These are phyloP conservation scores for Conticribra weissflogii DNA, from an alignment of 108 stramenopile genomes.

Conservation along the genomic window DNA sequence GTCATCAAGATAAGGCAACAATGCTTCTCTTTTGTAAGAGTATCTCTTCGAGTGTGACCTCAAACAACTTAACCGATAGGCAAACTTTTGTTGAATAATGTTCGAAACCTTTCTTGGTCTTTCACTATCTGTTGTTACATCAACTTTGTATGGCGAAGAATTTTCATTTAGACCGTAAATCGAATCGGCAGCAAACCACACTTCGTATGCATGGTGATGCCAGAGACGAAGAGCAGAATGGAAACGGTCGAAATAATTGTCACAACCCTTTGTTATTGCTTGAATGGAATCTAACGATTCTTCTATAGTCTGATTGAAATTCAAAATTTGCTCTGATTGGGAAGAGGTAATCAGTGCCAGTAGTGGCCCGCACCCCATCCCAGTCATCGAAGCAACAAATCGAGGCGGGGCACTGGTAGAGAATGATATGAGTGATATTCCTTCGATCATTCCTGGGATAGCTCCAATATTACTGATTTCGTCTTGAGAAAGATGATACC, in stretches of 20 bases:
- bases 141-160: not conserved
- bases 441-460: conserved; percentile 23
- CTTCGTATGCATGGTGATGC: conserved; percentile 12
- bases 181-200: conserved; percentile 17
- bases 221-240: conserved; percentile 22
- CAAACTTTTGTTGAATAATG: not conserved
- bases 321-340: conserved; percentile 4
- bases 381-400: conserved; percentile 26
- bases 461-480: not conserved
- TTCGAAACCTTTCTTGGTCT: not conserved
- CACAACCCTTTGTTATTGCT: not conserved
- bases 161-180: conserved; percentile 14
- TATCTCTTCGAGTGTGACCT: conserved; percentile 40
- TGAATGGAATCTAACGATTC: conserved; percentile 11
- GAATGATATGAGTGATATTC: conserved; percentile 19
- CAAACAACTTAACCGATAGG: conserved; percentile 40
- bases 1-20: conserved; percentile 22
- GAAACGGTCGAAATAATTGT: conserved; percentile 10
- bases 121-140: not conserved
- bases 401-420: conserved; percentile 35
- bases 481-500: conserved; percentile 6
- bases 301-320: conserved; percentile 10
- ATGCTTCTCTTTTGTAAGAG: conserved; percentile 41
- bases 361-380: conserved; percentile 38
- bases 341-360: conserved; percentile 24